Percentiles rank a stretch among this genome's conserved stretches.
phyloP scores from a whole-genome alignment of 164 flowering plant species.

The Liquidambar formosana region DNA sequence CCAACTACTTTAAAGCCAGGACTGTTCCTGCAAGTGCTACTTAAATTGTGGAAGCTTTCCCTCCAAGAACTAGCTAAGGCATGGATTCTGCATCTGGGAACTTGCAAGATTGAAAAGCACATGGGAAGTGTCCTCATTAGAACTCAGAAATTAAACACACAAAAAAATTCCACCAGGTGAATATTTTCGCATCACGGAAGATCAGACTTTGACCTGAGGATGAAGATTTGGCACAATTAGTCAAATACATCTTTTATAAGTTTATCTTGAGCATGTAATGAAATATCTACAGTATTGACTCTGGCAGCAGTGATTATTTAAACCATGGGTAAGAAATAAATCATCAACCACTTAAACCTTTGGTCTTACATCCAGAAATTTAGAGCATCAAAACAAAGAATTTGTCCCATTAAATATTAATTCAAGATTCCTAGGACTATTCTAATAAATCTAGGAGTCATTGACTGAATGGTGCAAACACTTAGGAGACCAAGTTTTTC shows the following conservation, averaged over 20 bases:
- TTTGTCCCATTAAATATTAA: not conserved
- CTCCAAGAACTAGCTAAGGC: conserved; percentile 44
- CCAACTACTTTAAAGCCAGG: conserved; percentile 32
- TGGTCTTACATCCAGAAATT: not conserved
- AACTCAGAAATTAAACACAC: conserved; percentile 11
- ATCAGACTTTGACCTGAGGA: conserved; percentile 19
- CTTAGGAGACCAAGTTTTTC: not conserved
- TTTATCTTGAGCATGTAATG: not conserved
- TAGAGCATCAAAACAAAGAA: not conserved
- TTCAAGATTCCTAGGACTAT: not conserved
- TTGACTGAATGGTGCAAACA: not conserved
- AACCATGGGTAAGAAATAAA: not conserved
- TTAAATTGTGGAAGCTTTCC: conserved; percentile 31
- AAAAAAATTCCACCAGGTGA: conserved; percentile 5
- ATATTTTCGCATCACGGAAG: conserved; percentile 18
- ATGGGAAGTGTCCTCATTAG: conserved; percentile 52
- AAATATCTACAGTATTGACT: not conserved
- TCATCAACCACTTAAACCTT: not conserved
- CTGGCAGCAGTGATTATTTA: not conserved
- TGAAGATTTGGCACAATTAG: not conserved
- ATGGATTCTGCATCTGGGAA: conserved; percentile 47
- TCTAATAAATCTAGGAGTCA: not conserved
- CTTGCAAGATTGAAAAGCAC: conserved; percentile 57
- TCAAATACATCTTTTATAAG: not conserved
- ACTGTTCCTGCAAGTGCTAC: conserved; percentile 22